Percentiles rank a stretch among this genome's conserved stretches.
phyloP scores from a whole-genome alignment of 2,329 filamentous ascomycete genomes.

The Pyricularia sp. region DNA sequence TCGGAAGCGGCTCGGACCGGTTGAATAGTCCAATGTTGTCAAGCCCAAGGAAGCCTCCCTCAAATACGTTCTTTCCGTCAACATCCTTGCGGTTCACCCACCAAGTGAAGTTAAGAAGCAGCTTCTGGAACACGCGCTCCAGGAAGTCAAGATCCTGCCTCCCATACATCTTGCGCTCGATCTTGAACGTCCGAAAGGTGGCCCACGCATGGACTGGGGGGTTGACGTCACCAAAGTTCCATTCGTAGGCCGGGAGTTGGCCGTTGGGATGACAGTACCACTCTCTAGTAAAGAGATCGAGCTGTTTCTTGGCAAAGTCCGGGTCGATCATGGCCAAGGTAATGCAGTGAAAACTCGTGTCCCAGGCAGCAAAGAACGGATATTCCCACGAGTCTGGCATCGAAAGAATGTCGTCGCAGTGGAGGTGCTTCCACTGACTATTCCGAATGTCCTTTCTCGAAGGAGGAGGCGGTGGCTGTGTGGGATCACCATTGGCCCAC shows the following conservation, averaged over 20 bases:
- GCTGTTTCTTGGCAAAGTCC: conserved; percentile 95
- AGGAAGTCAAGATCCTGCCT: conserved; percentile 91
- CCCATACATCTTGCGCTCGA: conserved; percentile 94
- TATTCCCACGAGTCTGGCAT: conserved; percentile 99
- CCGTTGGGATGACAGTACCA: conserved; percentile 99
- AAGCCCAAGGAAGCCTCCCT: conserved; percentile 88
- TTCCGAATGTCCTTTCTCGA: conserved; percentile 76
- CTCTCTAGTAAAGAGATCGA: conserved; percentile 90
- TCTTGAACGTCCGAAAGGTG: conserved; percentile 93
- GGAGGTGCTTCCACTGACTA: conserved; percentile 85
- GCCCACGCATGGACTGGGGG: conserved; percentile 96
- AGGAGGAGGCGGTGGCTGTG: conserved; percentile 75
- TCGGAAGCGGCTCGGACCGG: conserved; percentile 87
- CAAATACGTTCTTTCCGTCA: conserved; percentile 94
- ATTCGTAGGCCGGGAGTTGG: conserved; percentile 84
- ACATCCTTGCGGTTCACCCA: conserved; percentile 96
- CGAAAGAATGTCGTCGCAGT: conserved; percentile 89
- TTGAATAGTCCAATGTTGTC: conserved; percentile 99
- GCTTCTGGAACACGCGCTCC: conserved; percentile 91
- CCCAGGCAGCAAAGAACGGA: conserved; percentile 96
- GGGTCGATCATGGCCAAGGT: conserved; percentile 95
- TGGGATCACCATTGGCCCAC: conserved; percentile 91
- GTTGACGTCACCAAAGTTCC: conserved; percentile 97
- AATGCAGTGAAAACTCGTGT: conserved; percentile 94
- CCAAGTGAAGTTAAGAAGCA: conserved; percentile 96